Conservation (phyloP, 2,329 filamentous ascomycete genomes). For the Clonostachys sp. region DNA sequence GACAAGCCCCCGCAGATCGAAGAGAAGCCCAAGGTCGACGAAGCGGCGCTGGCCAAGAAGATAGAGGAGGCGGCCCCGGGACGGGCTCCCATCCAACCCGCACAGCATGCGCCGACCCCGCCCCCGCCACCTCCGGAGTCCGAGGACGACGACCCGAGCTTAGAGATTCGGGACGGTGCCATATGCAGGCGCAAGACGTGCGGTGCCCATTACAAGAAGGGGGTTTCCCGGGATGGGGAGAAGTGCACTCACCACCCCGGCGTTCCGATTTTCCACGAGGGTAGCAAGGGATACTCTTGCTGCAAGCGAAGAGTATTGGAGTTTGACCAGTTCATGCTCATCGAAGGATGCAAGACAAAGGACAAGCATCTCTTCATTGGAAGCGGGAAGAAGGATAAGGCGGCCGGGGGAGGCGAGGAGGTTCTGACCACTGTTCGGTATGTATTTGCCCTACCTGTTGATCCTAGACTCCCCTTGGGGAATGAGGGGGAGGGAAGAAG, state of each 20-base stretch:
- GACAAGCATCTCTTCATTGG: conserved; percentile 80
- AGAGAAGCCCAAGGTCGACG: conserved; percentile 47
- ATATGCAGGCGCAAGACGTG: conserved; percentile 78
- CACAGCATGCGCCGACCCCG: conserved; percentile 41
- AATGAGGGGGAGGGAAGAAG: background rate
- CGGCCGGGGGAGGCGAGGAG: conserved; percentile 57
- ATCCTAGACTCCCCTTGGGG: background rate
- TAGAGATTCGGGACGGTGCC: conserved; percentile 69
- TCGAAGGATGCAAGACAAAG: conserved; percentile 85
- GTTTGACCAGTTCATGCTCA: conserved; percentile 97
- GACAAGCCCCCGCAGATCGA: conserved; percentile 62
- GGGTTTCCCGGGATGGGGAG: conserved; percentile 60
- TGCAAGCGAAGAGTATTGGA: conserved; percentile 94
- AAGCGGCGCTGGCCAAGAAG: conserved; percentile 33
- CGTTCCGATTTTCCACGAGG: conserved; percentile 91
- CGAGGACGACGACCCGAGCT: conserved; percentile 77
- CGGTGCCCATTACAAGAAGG: conserved; percentile 59
- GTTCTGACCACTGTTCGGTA: conserved; percentile 73
- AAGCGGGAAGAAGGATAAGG: conserved; percentile 61
- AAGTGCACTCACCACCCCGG: conserved; percentile 87
- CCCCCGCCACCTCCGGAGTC: conserved; percentile 68
- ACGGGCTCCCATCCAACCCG: conserved; percentile 30
- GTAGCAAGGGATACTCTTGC: conserved; percentile 95
- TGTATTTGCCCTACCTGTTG: conserved; percentile 12
- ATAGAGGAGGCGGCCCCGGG: conserved; percentile 42